Evolutionary conservation across 75 land plant species (phyloP).

Genomic region (Adiantum capillusveneris): DNA sequence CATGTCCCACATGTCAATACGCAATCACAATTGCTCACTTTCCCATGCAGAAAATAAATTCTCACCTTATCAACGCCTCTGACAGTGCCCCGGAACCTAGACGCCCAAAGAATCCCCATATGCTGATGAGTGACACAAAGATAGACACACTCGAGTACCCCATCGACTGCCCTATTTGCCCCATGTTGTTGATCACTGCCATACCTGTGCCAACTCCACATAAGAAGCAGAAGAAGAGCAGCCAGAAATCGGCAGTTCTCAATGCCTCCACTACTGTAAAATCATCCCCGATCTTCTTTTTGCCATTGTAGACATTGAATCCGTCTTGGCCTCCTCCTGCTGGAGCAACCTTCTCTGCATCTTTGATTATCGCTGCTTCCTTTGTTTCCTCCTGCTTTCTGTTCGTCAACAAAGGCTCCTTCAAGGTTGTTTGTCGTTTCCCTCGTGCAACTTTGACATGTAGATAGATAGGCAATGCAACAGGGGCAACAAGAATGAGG

Average conservation of each 20-base stretch:
- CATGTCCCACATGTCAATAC: no score
- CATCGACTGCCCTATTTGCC: slow-evolving; percentile 74
- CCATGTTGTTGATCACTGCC: slow-evolving; percentile 73
- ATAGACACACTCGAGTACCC: slow-evolving; percentile 57
- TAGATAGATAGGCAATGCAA: not conserved
- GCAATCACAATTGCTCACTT: no score
- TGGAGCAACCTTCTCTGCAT: slow-evolving; percentile 25
- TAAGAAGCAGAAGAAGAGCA: slow-evolving; percentile 60
- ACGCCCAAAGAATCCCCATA: slow-evolving; percentile 74
- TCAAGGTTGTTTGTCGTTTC: not conserved
- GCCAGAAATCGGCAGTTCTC: slow-evolving; percentile 89
- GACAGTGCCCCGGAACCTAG: slow-evolving; percentile 69
- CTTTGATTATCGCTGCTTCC: no score
- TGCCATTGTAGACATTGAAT: slow-evolving; percentile 52
- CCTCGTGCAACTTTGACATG: not conserved
- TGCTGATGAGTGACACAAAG: slow-evolving; percentile 56
- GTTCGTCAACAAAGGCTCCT: not conserved
- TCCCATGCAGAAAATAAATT: not conserved
- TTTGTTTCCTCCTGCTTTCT: slow-evolving; percentile 12
- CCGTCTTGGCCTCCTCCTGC: no score
- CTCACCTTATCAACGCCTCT: slow-evolving; percentile 72
- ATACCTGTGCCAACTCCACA: slow-evolving; percentile 76
- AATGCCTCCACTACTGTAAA: slow-evolving; percentile 64
- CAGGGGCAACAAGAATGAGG: not conserved
- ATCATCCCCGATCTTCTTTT: slow-evolving; percentile 68